Base-by-base conservation (phyloP, 495 filamentous ascomycete genomes). In the Aspergillus hancockii region DNA sequence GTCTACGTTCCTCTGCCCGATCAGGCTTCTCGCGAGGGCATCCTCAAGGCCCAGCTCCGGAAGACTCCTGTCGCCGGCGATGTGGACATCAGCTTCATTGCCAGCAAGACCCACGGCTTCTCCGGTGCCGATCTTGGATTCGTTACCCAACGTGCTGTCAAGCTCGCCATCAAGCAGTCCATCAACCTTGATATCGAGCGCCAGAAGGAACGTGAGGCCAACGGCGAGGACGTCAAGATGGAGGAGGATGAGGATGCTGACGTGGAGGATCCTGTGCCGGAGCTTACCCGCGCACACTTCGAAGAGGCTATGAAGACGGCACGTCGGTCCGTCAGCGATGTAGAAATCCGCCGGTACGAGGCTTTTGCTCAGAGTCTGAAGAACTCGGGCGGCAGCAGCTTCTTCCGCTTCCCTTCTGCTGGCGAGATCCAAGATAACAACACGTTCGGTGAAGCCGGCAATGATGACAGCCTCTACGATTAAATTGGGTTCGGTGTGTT, bases 111-210 rank as follows among this genome's bases (percentile, higher is more conserved):
- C 30, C 93, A 97, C 81, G 94, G 94, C 49, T 98, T 97, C 85
- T 98, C 94, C 58, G 94, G 94, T 91, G 94, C 94, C 71, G 94
- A 98, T 90, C 86, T 98, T 73, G 95, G 93, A 65, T 98, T 97
- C 81, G 90, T 98, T 71, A 96, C 94, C 22, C 94, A 98, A 80
- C 92, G 94, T 70, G 94, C 94, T 60, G 93, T 97, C 82, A 98
- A 98, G 85, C 87, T 98, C 65, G 94, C 94, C 61, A 98, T 98
- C 80, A 98, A 97, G 84, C 87, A 98, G 76, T 84, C 92, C n/a
- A 98, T 98, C 73, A 76, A 85, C 12, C 70, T 81, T 52, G 93
- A 97, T 55, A 97, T 98, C 61, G 90, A 96, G 80, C 88, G 89
- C 61, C 79, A 80, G 63, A 96, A 95, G 82, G 85, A 86, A 62